Evolutionary conservation across 768 basidiomycete genomes (phyloP), one percentile per base, ranked within the genome.

Genomic region (Neoboletus subvelutipes): DNA sequence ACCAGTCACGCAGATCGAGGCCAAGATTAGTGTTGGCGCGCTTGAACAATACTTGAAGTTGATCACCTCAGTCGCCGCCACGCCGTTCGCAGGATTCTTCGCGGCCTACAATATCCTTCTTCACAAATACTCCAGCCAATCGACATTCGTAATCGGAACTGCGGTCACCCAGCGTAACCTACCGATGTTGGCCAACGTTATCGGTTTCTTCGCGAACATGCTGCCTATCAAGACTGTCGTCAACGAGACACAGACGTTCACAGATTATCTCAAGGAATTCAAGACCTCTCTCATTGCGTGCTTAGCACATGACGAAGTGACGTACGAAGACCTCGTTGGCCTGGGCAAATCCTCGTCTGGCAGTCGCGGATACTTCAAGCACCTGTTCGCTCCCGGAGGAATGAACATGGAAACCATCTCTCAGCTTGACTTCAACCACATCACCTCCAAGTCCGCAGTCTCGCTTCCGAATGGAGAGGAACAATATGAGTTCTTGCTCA

Each of bases 151-250:
- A 4, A 64, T 71, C 15, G 70, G 70, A 12, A 71, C 70, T 39
- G 64, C 70, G 7, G 70, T 70, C 55, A 71, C 68, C 5, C 70
- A 71, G 31, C 64, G 70, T 20, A 71, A 67, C 48, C 55, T 71
- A 12, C 61, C 69, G 5, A 62, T 72, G 56, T 48, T 71, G 33
- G 15, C 56, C 1, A 62, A 68, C 41, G 66, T 70, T 7, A 52
- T 72, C 42, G 67, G 71, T 34, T 71, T 71, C 66, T 71, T 71
- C 39, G 65, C 69, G 13, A 71, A 71, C 47, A 65, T 71, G 60
- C 50, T 71, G 8, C 69, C 69, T 5, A 67, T 71, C 59, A 67
- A 68, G 49, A 71, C 70, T 17, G 54, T 46, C 26, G 52, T 71
- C 26, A 54, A 71, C 20, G 70, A 71, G 39, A 51, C 59, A 6